Base-by-base conservation (phyloP, 495 filamentous ascomycete species). In the Neurospora sp. region DNA sequence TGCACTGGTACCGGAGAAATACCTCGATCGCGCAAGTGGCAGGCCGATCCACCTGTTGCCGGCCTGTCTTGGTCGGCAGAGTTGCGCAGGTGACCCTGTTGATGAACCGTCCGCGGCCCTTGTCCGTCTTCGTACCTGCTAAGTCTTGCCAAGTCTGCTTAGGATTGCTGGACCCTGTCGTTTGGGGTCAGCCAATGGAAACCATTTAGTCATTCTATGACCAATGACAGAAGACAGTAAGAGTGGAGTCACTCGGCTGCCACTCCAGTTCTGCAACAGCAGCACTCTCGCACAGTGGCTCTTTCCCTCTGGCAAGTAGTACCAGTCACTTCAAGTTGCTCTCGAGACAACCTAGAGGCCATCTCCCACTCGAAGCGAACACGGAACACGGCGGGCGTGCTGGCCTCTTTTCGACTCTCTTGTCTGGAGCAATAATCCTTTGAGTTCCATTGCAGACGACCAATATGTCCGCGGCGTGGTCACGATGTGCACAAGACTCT, bases 1-100 rank as follows among this genome's bases (percentile, higher is more conserved):
- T 77, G 75, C 78, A 70, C 75, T 72, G 74, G 76, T 75, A 80
- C 78, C 74, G 72, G 74, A 40, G 69, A 39, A 74, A 76, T 77
- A 77, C 77, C 76, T 80, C 70, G 46, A 78, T 74, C 42, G 66
- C 74, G 77, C 71, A 78, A 74, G 62, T 42, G 41, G 46, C 39
- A 70, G 71, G 73, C 73, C 73, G 75, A 79, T 79, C 76, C 42
- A 41, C 35, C 54, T 62, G 54, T 35, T 62, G 35, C 54, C 54
- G 54, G 54, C 54, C 27, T n/a, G 54, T 35, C 16, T 62, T 62
- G 12, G 54, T 62, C 27, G 54, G 27, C 27, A 35, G 14, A 62
- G 27, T 16, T 62, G 54, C 54, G 54, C 54, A 62, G 54, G 12
- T 62, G 54, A 62, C 54, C 54, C 54, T 14, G 23, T 35, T 9